Evolutionary conservation across 1,284 basidiomycete species (phyloP), one percentile per base, ranked within the genome.

Genomic region (Ceratobasidium sp.): DNA sequence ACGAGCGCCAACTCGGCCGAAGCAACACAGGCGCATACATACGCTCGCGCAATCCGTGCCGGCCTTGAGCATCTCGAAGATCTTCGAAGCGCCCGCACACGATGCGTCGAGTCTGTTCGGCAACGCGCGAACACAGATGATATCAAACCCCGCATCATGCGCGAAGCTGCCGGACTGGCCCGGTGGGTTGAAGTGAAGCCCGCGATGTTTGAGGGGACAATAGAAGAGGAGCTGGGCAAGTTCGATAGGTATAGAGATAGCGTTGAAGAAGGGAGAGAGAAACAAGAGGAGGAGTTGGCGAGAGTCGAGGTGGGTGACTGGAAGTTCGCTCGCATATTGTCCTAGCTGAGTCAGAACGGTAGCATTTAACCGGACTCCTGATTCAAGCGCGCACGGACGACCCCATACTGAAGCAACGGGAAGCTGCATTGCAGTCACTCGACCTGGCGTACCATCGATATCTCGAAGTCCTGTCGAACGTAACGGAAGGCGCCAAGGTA

Each of bases 391-490:
- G 96, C 16, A 90, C 87, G 81, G 91, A 92, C 16, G 95, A 97
- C 79, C 86, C 89, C 0, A 84, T 86, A 16, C 87, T 96, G 8
- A 94, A 93, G 80, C 90, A 91, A 53, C 87, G 96, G n/a, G 94
- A 98, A 82, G 84, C 88, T 75, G 91, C 91, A 0, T 83, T 98
- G 51, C 95, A 96, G 80, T 90, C 90, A n/a, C 88, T 98, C 65
- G 94, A 98, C 78, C 82, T 92, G 43, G 93, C 95, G 0, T 94
- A 95, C 82, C 90, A 91, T 83, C 95, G 95, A 80, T 98, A 96
- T 82, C 86, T 88, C 63, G 96, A 98, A 81, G 92, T 98, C 19
- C 86, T 85, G 1, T 88, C 89, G 71, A 95, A 98, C 80, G 84
- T 97, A 13, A 90, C 93, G 66, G 96, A 98, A 81, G 96, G 96